Conservation (phyloP, 139 green algal genomes). For the Tetratostichococcus sp. region DNA sequence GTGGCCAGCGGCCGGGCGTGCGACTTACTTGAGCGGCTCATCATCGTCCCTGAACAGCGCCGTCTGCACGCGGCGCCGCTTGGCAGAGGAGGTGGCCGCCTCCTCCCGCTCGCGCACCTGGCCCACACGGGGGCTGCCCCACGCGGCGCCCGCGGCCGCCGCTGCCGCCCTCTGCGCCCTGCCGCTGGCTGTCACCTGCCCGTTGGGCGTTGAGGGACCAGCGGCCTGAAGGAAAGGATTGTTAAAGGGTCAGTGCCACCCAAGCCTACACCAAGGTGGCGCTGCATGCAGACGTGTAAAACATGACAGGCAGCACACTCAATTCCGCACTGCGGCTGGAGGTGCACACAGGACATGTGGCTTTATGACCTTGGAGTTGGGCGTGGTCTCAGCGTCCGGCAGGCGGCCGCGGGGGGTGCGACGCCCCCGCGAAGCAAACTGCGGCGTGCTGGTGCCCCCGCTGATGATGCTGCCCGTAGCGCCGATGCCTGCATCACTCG, state of each 20-base stretch:
- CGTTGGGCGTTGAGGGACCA: background rate
- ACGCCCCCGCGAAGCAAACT: background rate
- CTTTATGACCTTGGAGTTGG: background rate
- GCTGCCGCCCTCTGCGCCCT: slow-evolving; percentile 6
- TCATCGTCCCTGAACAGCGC: background rate
- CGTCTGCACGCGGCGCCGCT: slow-evolving; percentile 4
- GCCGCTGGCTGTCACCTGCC: background rate
- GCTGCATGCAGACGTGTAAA: too few species aligned
- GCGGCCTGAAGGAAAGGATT: background rate
- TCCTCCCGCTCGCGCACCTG: background rate
- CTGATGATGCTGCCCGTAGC: background rate
- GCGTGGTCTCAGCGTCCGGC: background rate
- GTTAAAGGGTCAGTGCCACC: too few species aligned
- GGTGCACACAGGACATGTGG: too few species aligned
- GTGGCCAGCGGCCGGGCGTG: background rate
- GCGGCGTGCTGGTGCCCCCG: background rate
- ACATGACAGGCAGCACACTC: background rate
- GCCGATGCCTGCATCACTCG: background rate
- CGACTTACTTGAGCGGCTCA: background rate
- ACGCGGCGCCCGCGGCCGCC: background rate
- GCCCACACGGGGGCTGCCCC: background rate
- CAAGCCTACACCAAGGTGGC: too few species aligned
- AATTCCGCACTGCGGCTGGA: background rate
- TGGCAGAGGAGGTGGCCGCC: background rate
- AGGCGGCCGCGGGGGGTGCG: background rate